Percentiles rank a stretch among this genome's conserved stretches.
Evolutionary conservation across 2,329 filamentous ascomycete genomes (phyloP).

Genomic region (Cytospora piceicola): DNA sequence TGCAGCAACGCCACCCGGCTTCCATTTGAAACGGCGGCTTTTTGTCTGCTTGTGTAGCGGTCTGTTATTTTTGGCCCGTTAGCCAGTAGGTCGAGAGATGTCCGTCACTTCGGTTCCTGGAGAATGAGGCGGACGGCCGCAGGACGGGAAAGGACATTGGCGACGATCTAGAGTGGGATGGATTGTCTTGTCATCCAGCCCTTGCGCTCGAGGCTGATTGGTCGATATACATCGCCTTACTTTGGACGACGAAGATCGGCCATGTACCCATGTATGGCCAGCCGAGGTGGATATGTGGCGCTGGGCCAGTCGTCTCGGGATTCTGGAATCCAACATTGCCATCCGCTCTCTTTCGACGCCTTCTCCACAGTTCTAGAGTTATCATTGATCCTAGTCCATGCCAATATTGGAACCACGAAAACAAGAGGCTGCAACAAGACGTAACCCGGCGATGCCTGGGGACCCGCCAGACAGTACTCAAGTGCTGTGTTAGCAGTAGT

Average conservation of each 20-base stretch:
- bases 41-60: constrained; percentile 20
- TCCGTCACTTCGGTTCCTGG: constrained; percentile 21
- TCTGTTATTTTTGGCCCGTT: constrained; percentile 22
- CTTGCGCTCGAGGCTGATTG: constrained; percentile 22
- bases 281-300: constrained; percentile 15
- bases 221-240: constrained; percentile 27
- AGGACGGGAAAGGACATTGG: constrained; percentile 23
- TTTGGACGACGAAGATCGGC: constrained; percentile 23
- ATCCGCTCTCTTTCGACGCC: constrained; percentile 11
- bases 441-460: constrained; percentile 12
- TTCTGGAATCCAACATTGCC: constrained; percentile 7
- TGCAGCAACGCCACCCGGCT: neutral
- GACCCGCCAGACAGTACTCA: neutral
- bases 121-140: constrained; percentile 29
- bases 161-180: constrained; percentile 25
- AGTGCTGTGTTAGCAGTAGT: neutral
- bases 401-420: constrained; percentile 8
- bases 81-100: constrained; percentile 29
- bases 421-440: constrained; percentile 7
- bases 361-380: constrained; percentile 18
- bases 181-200: constrained; percentile 6
- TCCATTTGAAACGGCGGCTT: neutral
- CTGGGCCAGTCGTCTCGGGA: constrained; percentile 21
- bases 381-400: constrained; percentile 18
- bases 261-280: neutral